Base-by-base conservation (phyloP, 805 yeast species). In the Candida tibetensis region DNA sequence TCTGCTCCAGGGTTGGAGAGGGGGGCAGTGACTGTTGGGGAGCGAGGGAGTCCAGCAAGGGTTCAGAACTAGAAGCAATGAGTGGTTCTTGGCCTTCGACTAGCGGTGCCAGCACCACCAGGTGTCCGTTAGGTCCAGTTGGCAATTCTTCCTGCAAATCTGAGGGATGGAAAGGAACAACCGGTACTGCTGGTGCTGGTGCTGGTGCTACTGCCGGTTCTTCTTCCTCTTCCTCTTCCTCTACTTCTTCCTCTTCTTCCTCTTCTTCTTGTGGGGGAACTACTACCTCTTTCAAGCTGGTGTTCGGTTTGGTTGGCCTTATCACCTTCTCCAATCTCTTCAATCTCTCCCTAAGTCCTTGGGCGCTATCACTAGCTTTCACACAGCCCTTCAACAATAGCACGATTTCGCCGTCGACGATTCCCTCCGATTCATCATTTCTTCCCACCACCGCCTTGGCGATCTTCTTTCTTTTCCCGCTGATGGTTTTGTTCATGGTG, bases 1-100 rank as follows among this genome's bases (percentile, higher is more conserved):
- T 66, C 5, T 55, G 53, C 4, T 52, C 57, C 2, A 57, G 53
- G 18, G 47, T 41, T 7, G 22, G 28, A 2, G 17, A 15, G 18
- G 21, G 31, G 32, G 9, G 18, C 13, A 12, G n/a, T 8, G 22
- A 10, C 3, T 10, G 17, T 10, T 15, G 21, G 17, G 22, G 40
- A 41, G 14, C 10, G n/a, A 21, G 28, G 10, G 25, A 21, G 25
- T 21, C 25, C 25, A 10, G 25, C 25, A 10, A 10, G 10, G 25
- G 7, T 21, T 10, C 25, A 7, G 25, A n/a, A n/a, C n/a, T n/a
- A n/a, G n/a, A n/a, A n/a, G n/a, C n/a, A n/a, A n/a, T n/a, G n/a
- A n/a, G n/a, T n/a, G n/a, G n/a, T n/a, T n/a, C n/a, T n/a, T n/a
- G n/a, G n/a, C n/a, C n/a, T n/a, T n/a, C n/a, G n/a, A n/a, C n/a